Base-by-base conservation (phyloP, 2,329 filamentous ascomycete species). In the Pseudovirgaria hyperparasitica region DNA sequence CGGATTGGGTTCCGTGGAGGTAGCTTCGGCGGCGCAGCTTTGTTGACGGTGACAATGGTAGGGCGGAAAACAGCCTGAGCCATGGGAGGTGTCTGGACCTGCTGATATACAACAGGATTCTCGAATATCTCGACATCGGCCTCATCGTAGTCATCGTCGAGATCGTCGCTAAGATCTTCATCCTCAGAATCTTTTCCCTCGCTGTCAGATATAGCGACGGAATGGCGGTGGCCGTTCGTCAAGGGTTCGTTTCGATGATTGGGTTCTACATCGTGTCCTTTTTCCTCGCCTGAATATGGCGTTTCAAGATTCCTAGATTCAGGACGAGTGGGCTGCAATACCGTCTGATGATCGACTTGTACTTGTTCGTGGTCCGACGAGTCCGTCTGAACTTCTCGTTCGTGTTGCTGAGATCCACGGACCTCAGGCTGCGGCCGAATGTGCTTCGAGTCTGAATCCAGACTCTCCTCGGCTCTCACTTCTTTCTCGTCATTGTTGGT, bases 1-100 rank as follows among this genome's bases (percentile, higher is more conserved):
- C 61, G 57, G 33, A 75, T 74, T 1, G 82, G 78, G 45, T 80
- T 92, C 25, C 85, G 67, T 3, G 72, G 66, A 2, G 86, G 86
- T 9, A 93, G 66, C 6, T 80, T 74, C 2, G 86, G 85, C 1
- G 82, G 72, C 2, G 76, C 55, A 19, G 84, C 70, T 56, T 87
- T 92, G 9, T 81, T 74, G 32, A 94, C 92, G 23, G 73, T 85
- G 16, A 94, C 82, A 26, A 94, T 62, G 26, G 78, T 77, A 14
- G 84, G 82, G 45, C 81, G 78, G 20, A 73, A 77, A 30, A 85
- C 72, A 29, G 73, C 67, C 28, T 78, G 72, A 2, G 78, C 72
- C 3, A 70, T 67, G 25, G 72, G 60, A 22, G 70, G 63, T 21
- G 72, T 67, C 27, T 72, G 67, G 5, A 82, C 68, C 41, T 82